These are phyloP conservation scores for Dysphania ambrosioides DNA, from an alignment of 148 eudicot genomes.

Conservation along the genomic window DNA sequence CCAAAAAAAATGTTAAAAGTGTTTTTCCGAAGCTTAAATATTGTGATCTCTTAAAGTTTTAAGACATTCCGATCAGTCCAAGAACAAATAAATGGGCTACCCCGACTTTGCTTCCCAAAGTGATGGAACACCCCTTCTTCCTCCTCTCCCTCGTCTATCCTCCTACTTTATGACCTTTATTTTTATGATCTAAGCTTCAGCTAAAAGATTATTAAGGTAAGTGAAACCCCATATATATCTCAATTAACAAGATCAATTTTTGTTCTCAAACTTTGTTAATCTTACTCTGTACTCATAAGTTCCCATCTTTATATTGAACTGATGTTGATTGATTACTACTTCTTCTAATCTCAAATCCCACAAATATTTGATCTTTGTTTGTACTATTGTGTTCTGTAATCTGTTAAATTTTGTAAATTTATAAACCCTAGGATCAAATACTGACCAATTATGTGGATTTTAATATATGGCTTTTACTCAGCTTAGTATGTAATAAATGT, in stretches of 20 bases:
- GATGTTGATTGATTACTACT: not conserved
- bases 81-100: not conserved
- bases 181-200: not conserved
- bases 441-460: constrained; percentile 1
- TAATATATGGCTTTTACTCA: constrained; percentile 7
- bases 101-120: constrained; percentile 11
- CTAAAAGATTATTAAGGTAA: constrained; percentile 17
- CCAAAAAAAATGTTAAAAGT: no score
- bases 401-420: constrained; percentile 9
- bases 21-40: no score
- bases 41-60: no score
- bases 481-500: no score
- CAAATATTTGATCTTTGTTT: not conserved
- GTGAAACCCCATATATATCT: not conserved
- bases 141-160: not conserved
- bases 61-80: not conserved
- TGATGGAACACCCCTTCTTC: constrained; percentile 4
- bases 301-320: not conserved
- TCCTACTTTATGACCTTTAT: not conserved
- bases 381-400: not conserved
- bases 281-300: constrained; percentile 3
- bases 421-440: constrained; percentile 20
- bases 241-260: not conserved
- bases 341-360: not conserved
- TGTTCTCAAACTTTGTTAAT: not conserved